phyloP scores from a whole-genome alignment of 169 alveolate genomes.

The Eimeria praecox region DNA sequence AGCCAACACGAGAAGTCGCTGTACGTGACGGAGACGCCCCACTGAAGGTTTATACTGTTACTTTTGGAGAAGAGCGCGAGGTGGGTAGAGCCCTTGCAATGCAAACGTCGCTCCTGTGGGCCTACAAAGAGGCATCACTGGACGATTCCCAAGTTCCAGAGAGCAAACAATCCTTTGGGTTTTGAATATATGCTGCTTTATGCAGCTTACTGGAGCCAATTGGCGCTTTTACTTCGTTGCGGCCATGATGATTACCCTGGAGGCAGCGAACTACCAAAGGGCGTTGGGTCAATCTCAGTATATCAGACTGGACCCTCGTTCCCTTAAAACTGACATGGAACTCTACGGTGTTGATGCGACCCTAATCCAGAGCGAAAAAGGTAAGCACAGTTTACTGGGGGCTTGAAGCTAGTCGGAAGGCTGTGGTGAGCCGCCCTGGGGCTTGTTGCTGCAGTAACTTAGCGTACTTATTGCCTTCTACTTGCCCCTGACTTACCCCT shows the following conservation, averaged over 20 bases:
- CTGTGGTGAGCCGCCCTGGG: not conserved
- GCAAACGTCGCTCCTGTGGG: not conserved
- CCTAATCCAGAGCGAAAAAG: slow-evolving; percentile 55
- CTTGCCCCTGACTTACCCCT: not conserved
- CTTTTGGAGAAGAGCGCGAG: slow-evolving; percentile 61
- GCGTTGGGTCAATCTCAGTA: slow-evolving; percentile 65
- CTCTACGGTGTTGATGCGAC: slow-evolving; percentile 66
- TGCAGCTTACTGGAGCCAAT: slow-evolving; percentile 52
- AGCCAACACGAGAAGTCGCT: slow-evolving; percentile 67
- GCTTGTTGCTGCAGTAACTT: not conserved
- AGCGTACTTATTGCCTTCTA: not conserved
- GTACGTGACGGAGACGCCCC: slow-evolving; percentile 64
- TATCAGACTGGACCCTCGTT: slow-evolving; percentile 53
- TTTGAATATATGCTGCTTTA: not conserved
- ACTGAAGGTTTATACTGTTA: slow-evolving; percentile 38
- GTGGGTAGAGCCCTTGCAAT: not conserved
- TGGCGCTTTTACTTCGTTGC: slow-evolving; percentile 71
- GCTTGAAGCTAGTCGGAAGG: not conserved
- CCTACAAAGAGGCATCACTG: not conserved
- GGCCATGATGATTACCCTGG: slow-evolving; percentile 74
- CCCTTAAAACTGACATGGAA: slow-evolving; percentile 41
- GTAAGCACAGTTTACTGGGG: not conserved
- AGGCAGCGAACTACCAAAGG: slow-evolving; percentile 68
- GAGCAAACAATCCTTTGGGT: not conserved
- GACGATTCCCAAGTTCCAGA: not conserved